Evolutionary conservation across 2,329 filamentous ascomycete genomes (phyloP).

Genomic region (Hysterium pulicare): DNA sequence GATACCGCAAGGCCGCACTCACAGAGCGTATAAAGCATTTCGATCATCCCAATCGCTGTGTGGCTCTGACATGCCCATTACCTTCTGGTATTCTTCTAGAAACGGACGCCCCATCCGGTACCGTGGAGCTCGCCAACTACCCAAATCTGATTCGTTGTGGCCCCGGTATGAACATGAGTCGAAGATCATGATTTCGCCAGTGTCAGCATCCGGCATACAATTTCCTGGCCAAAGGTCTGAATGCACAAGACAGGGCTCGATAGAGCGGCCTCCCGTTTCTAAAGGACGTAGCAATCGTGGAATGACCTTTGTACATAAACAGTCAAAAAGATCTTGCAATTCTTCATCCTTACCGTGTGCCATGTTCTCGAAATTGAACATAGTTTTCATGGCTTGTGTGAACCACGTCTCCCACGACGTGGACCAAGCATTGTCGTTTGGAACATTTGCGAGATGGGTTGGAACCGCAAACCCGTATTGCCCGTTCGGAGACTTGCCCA

Average conservation of each 20-base stretch:
- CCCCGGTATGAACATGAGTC: constrained; percentile 2
- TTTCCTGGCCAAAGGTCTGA: constrained; percentile 7
- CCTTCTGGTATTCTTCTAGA: too few relatives aligned
- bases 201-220: constrained; percentile 3
- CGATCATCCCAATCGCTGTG: too few relatives aligned
- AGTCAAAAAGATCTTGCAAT: constrained; percentile 5
- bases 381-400: constrained; percentile 3
- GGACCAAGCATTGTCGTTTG: constrained; percentile 5
- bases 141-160: too few relatives aligned
- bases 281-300: constrained; percentile 6
- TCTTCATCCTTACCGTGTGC: constrained; percentile 6
- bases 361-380: constrained; percentile 5
- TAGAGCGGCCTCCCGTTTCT: constrained; percentile 3
- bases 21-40: too few relatives aligned
- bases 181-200: constrained; percentile 2
- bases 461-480: constrained; percentile 6
- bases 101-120: too few relatives aligned
- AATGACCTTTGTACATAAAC: constrained; percentile 5
- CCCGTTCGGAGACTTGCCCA: constrained; percentile 5
- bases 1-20: too few relatives aligned
- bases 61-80: too few relatives aligned
- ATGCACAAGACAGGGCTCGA: constrained; percentile 4
- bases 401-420: constrained; percentile 9
- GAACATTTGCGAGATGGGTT: constrained; percentile 10
- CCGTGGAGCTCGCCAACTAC: too few relatives aligned